Base-by-base conservation (phyloP, 2,329 filamentous ascomycete genomes). In the Paecilomyces sp. region DNA sequence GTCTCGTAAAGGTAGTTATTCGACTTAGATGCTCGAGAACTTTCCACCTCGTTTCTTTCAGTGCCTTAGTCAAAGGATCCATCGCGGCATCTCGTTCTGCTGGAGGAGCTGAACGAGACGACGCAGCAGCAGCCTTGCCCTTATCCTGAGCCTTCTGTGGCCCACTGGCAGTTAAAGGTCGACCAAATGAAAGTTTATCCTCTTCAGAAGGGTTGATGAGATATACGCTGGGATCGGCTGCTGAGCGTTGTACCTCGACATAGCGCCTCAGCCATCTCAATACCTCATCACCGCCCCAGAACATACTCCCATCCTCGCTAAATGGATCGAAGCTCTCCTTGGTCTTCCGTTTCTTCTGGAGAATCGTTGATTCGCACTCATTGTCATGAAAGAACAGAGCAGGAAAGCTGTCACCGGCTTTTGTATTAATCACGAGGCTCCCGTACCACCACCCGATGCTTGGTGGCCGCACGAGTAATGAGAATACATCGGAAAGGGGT, bases 381-480 rank as follows among this genome's bases (percentile, higher is more conserved):
- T 87, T 92, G 70, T 99, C 94, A 73, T 99, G 94, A 77, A 99
- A 99, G 78, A 99, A 99, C 1, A 99, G 79, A 0, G 94, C 92
- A 0, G 94, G 94, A 66, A 97, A 96, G 71, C 90, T 94, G 71
- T 97, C 92, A 3, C 95, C 95, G 0, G 89, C 87, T 12, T 90
- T 83, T 1, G 90, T 91, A 72, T 99, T 99, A 78, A 99, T 91
- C 60, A 99, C 88, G 30, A 99, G 77, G 63, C 92, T 96, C 34
- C 94, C 94, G 73, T 95, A 97, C 94, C 94, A 99, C 95, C 94
- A 99, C 15, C 94, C 95, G 7, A 96, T 77, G 72, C 91, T 97
- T 4, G 94, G 95, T 3, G 93, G 93, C 1, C 94, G 86, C 47
- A 99, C 88, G 7, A 96, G 82, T 4, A 99, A 81, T 30, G 91